phyloP scores from a whole-genome alignment of 768 basidiomycete genomes.

The Phanerochaete sordida region DNA sequence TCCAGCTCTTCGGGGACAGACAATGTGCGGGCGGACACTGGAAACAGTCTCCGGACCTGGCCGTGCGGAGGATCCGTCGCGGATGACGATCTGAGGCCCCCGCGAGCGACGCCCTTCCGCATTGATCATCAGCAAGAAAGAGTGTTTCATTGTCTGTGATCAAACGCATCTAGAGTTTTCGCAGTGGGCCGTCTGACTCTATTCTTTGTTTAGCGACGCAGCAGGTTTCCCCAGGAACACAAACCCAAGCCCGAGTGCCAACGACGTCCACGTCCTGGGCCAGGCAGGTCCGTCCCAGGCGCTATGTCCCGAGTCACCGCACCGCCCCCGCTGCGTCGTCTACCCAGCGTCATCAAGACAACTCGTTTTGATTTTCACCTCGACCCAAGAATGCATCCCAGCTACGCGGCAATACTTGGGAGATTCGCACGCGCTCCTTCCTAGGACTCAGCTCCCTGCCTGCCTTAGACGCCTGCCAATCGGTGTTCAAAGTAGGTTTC shows the following conservation, averaged over 20 bases:
- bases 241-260: no score
- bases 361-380: slow-evolving; percentile 11
- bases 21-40: not conserved
- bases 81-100: slow-evolving; percentile 3
- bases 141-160: slow-evolving; percentile 13
- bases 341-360: slow-evolving; percentile 7
- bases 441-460: slow-evolving; percentile 4
- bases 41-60: not conserved
- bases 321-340: slow-evolving; percentile 4
- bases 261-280: not conserved
- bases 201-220: slow-evolving; percentile 5
- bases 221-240: slow-evolving; percentile 3
- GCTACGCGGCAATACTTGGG: slow-evolving; percentile 6
- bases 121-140: slow-evolving; percentile 8
- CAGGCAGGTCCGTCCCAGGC: slow-evolving; percentile 5
- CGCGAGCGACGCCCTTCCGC: slow-evolving; percentile 4
- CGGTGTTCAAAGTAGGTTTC: slow-evolving; percentile 13
- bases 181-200: slow-evolving; percentile 1
- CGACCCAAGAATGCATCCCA: slow-evolving; percentile 8
- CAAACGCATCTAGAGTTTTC: slow-evolving; percentile 9
- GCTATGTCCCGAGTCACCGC: slow-evolving; percentile 7
- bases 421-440: slow-evolving; percentile 6
- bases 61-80: slow-evolving; percentile 11
- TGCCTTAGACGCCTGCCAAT: slow-evolving; percentile 3
- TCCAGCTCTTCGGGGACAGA: not conserved